Evolutionary conservation across 192 early-diverging fungal species (phyloP).

Genomic region (Geranomyces michiganensis): DNA sequence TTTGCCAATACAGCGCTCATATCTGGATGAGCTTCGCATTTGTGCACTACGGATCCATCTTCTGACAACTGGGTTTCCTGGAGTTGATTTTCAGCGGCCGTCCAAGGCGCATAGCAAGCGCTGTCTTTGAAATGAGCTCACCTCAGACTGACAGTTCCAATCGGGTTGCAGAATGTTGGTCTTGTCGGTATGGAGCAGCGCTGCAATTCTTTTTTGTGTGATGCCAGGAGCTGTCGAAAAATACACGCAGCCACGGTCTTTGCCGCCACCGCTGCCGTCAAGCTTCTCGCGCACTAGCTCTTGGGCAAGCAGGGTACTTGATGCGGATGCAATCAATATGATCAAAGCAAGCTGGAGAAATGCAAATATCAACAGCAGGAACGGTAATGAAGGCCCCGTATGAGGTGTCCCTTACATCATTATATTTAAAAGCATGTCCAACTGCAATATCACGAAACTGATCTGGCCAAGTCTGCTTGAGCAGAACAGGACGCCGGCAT

Average conservation of each 20-base stretch:
- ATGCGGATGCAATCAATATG: background rate
- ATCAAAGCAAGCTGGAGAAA: background rate
- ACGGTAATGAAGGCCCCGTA: background rate
- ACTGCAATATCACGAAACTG: background rate
- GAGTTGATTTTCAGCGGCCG: no score
- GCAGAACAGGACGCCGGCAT: background rate
- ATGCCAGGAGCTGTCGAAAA: slow-evolving; percentile 13
- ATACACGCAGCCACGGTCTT: background rate
- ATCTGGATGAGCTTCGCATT: no score
- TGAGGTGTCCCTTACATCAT: background rate
- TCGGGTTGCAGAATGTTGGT: background rate
- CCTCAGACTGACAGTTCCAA: background rate
- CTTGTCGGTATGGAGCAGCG: background rate
- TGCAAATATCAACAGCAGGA: background rate
- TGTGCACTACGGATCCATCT: no score
- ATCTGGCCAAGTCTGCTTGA: slow-evolving; percentile 10
- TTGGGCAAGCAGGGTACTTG: background rate
- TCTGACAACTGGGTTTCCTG: no score
- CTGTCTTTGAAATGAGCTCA: no score
- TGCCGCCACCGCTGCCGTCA: background rate
- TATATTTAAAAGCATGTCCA: background rate
- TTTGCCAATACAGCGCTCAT: no score
- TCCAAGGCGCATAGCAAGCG: no score
- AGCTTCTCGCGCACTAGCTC: background rate
- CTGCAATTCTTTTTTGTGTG: background rate